phyloP scores from a whole-genome alignment of 805 yeast species.

The Kuraishia capsulata region DNA sequence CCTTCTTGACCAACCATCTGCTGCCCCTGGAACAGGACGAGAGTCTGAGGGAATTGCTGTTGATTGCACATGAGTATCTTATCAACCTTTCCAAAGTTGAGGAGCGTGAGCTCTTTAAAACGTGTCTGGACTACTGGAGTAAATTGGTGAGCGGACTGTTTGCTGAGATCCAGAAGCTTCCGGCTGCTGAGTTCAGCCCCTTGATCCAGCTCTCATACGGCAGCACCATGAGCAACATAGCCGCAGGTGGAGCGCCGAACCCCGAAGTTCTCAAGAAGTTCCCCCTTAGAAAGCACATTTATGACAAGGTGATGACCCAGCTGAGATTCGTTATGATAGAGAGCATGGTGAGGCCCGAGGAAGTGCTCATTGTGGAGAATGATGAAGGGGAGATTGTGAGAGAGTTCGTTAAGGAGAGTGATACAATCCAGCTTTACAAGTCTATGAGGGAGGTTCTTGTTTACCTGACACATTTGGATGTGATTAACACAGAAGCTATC shows the following conservation, averaged over 20 bases:
- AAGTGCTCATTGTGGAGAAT: slow-evolving; percentile 91
- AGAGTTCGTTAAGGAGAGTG: slow-evolving; percentile 94
- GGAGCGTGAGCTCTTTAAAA: slow-evolving; percentile 93
- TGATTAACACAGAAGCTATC: slow-evolving; percentile 85
- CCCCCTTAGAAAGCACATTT: slow-evolving; percentile 81
- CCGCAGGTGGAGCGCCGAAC: slow-evolving; percentile 67
- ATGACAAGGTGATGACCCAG: slow-evolving; percentile 68
- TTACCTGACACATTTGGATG: slow-evolving; percentile 91
- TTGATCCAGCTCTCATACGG: slow-evolving; percentile 56
- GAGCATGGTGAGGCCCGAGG: slow-evolving; percentile 98
- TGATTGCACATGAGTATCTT: slow-evolving; percentile 71
- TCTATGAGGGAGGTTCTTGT: slow-evolving; percentile 94
- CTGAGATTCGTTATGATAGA: slow-evolving; percentile 91
- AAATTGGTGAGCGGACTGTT: slow-evolving; percentile 75
- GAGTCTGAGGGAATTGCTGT: slow-evolving; percentile 44
- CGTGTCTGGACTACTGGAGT: slow-evolving; percentile 92
- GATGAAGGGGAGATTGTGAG: slow-evolving; percentile 99
- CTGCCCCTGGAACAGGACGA: slow-evolving; percentile 52
- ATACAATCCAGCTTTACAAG: slow-evolving; percentile 91
- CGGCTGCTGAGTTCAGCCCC: slow-evolving; percentile 64
- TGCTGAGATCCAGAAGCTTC: slow-evolving; percentile 77
- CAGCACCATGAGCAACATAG: slow-evolving; percentile 12
- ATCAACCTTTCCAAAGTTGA: slow-evolving; percentile 82
- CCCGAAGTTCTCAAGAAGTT: slow-evolving; percentile 69
- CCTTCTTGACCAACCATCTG: slow-evolving; percentile 73